Conservation (phyloP, 2,329 filamentous ascomycete genomes). For the Ceratocystis papillata region DNA sequence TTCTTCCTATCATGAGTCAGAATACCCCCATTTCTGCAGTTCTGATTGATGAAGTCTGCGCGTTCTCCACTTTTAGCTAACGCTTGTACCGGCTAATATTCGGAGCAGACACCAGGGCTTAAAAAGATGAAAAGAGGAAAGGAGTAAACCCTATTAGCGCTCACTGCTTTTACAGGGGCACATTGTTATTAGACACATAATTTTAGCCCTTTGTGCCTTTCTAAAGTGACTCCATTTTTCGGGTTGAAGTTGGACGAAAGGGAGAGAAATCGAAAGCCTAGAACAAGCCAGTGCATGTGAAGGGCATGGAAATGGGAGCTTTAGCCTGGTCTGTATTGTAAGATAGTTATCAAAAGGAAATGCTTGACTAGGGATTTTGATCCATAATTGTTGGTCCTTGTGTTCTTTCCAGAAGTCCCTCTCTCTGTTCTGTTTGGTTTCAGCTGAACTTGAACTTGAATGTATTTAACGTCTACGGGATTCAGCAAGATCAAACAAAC, state of each 20-base stretch:
- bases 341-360: background rate
- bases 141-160: background rate
- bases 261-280: background rate
- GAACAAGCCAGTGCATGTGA: too few relatives aligned
- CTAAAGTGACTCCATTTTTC: background rate
- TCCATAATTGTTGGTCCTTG: background rate
- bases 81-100: background rate
- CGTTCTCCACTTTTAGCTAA: background rate
- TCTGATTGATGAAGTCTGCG: background rate
- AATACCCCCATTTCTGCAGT: background rate
- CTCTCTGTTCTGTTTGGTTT: too few relatives aligned
- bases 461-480: too few relatives aligned
- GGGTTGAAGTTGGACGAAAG: background rate
- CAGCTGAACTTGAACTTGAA: too few relatives aligned
- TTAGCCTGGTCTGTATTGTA: background rate
- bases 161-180: background rate
- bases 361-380: background rate
- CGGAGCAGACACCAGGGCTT: background rate
- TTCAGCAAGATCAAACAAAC: too few relatives aligned
- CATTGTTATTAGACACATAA: background rate
- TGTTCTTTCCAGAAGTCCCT: background rate
- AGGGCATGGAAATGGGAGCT: background rate
- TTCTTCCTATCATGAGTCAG: conserved; percentile 4
- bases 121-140: background rate
- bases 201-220: background rate